A percentile compares a stretch with the other conserved stretches of the same genome.
These are phyloP conservation scores for Globisporangium sylvaticum DNA, from an alignment of 352 stramenopile species.

Conservation along the genomic window DNA sequence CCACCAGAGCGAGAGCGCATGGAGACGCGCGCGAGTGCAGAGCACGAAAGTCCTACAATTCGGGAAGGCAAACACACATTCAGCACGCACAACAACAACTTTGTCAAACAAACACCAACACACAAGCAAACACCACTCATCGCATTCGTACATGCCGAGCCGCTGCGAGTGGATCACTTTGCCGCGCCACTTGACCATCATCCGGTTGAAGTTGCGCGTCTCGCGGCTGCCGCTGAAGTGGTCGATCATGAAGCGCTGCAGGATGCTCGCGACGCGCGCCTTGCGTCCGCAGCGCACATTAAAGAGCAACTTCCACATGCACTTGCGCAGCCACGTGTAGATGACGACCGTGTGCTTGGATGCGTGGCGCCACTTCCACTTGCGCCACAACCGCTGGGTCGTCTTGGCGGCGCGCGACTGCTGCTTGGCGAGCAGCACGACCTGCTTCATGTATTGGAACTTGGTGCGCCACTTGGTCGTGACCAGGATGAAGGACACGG, in stretches of 20 bases:
- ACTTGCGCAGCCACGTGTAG: conserved; percentile 68
- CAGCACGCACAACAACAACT: not conserved
- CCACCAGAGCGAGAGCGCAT: conserved; percentile 57
- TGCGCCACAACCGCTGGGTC: conserved; percentile 61
- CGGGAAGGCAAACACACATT: not conserved
- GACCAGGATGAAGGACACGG: conserved; percentile 33
- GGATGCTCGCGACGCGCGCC: conserved; percentile 24
- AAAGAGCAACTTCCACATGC: conserved; percentile 67
- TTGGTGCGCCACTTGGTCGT: conserved; percentile 31
- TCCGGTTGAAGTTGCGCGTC: conserved; percentile 65
- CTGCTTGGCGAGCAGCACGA: conserved; percentile 25
- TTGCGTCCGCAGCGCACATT: conserved; percentile 41
- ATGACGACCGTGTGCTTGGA: conserved; percentile 60
- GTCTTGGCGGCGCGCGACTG: conserved; percentile 34
- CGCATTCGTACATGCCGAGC: conserved; percentile 29
- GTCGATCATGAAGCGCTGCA: conserved; percentile 61
- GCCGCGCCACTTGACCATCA: conserved; percentile 69
- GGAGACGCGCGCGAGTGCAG: conserved; percentile 53
- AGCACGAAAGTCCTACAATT: conserved; percentile 33
- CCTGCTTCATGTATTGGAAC: conserved; percentile 32
- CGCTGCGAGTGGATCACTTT: conserved; percentile 74
- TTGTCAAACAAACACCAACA: not conserved
- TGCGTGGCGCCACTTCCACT: conserved; percentile 56
- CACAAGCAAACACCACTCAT: too few species aligned
- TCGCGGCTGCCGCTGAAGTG: conserved; percentile 51